A percentile compares a stretch with the other conserved stretches of the same genome.
phyloP scores from a whole-genome alignment of 345 rosid species.

The Brassica incana region DNA sequence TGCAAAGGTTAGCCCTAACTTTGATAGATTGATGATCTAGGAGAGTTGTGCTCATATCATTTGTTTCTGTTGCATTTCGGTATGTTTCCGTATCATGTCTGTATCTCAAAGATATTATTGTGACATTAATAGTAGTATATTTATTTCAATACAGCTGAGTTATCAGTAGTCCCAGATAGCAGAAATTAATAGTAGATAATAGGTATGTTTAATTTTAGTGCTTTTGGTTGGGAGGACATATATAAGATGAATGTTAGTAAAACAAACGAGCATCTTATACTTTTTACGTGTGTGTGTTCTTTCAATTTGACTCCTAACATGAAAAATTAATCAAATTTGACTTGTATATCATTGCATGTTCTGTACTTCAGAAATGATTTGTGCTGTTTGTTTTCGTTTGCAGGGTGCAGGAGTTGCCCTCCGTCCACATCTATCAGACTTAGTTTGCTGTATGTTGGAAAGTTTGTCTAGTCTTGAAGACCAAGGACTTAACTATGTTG shows the following conservation, averaged over 20 bases:
- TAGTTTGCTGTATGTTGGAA: slow-evolving; percentile 98
- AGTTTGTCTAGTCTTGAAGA: slow-evolving; percentile 98
- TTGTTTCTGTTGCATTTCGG: slow-evolving; percentile 13
- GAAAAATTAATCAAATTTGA: slow-evolving; percentile 3
- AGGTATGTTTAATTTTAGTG: not conserved
- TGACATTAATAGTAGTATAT: not conserved
- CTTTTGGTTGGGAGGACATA: slow-evolving; percentile 18
- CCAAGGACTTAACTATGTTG: slow-evolving; percentile 95
- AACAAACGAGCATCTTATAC: not conserved
- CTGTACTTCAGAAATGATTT: slow-evolving; percentile 2
- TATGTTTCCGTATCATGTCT: slow-evolving; percentile 11
- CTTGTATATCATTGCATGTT: slow-evolving; percentile 9
- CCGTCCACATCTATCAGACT: slow-evolving; percentile 84
- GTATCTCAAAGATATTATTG: not conserved
- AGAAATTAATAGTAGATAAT: not conserved
- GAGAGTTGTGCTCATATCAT: slow-evolving; percentile 16
- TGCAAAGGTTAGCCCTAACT: slow-evolving; percentile 64
- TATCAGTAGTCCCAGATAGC: slow-evolving; percentile 5
- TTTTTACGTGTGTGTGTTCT: not conserved
- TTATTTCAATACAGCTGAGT: not conserved
- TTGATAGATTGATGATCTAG: slow-evolving; percentile 16
- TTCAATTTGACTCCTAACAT: slow-evolving; percentile 12
- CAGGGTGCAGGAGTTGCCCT: slow-evolving; percentile 94
- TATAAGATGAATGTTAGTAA: not conserved
- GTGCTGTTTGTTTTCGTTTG: slow-evolving; percentile 18